Base-by-base conservation (phyloP, 2,329 filamentous ascomycete genomes). In the Hypoxylon sp. region DNA sequence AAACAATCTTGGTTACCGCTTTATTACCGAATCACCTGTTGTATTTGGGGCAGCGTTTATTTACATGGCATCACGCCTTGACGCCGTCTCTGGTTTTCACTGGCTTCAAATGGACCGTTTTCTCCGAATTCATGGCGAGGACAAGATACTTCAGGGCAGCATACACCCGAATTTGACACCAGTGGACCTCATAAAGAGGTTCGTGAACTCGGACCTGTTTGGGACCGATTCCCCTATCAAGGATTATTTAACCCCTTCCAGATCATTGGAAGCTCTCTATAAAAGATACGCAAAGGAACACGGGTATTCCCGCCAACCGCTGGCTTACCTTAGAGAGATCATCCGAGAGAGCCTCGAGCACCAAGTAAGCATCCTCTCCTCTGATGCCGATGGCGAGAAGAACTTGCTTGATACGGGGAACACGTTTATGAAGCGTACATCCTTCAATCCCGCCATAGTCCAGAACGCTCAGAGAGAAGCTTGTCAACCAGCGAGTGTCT, bases 91-190 rank as follows among this genome's bases (percentile, higher is more conserved):
- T 33, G 71, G 5, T 9, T 59, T 69, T 9, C 10, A 26, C 14
- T 76, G 74, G 75, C 39, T 53, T 3, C 63, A 65, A 19, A 74
- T 76, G 74, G 63, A 65, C 1, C 66, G 26, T 22, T 72, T 74
- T 24, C 61, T 74, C 9, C 59, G 26, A 3, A 63, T 66, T 1
- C 47, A 63, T 17, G 63, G 53, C 35, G 37, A 55, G 14, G 53
- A 64, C n/a, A 50, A 37, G 22, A 31, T 70, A 33, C 50, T 70
- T n/a, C 48, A 39, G 17, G 63, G 55, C 4, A 8, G 19, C 1
- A 6, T 59, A 47, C n/a, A 8, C 3, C 19, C 42, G 13, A 19
- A 29, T 19, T 31, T 47, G 39, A 51, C 48, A 9, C 53, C 60
- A n/a, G 33, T 42, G 1, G 55, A 31, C 19, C 60, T 67, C 33